These are phyloP conservation scores for Inga oerstediana DNA, from an alignment of 306 rosid genomes.

Conservation along the genomic window DNA sequence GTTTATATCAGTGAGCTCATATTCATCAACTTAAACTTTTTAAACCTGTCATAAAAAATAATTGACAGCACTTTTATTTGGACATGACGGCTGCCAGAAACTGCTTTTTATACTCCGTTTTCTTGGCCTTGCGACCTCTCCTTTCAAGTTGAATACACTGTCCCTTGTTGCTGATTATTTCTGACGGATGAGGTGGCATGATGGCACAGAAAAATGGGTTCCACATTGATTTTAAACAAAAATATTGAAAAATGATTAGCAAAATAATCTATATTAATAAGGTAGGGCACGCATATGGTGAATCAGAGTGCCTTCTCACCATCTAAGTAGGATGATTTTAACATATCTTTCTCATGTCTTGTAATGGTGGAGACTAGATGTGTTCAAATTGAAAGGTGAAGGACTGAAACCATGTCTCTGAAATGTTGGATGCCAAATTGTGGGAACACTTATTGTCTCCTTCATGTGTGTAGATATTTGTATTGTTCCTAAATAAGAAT, in stretches of 20 bases:
- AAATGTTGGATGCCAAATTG: not conserved
- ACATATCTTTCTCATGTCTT: not conserved
- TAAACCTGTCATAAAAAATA: constrained; percentile 10
- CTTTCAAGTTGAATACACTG: not conserved
- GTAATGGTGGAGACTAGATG: not conserved
- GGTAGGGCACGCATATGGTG: not conserved
- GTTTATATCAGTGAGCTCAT: constrained; percentile 14
- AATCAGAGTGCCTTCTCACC: not conserved
- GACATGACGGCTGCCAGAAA: constrained; percentile 12
- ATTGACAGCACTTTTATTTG: constrained; percentile 26
- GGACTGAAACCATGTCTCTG: not conserved
- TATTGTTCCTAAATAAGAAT: constrained; percentile 2
- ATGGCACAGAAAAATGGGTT: not conserved
- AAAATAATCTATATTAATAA: not conserved
- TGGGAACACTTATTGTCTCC: not conserved
- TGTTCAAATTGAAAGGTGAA: not conserved
- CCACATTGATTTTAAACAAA: not conserved
- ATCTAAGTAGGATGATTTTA: not conserved
- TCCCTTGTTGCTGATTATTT: not conserved
- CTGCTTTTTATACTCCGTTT: not conserved
- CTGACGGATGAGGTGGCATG: not conserved
- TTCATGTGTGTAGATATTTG: not conserved
- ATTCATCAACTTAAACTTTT: constrained; percentile 22
- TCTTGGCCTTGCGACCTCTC: not conserved
- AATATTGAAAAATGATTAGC: not conserved